Percentiles rank a stretch among this genome's conserved stretches.
These are phyloP conservation scores for Coccinonectria pachysandricola DNA, from an alignment of 2,329 filamentous ascomycete species.

Conservation along the genomic window DNA sequence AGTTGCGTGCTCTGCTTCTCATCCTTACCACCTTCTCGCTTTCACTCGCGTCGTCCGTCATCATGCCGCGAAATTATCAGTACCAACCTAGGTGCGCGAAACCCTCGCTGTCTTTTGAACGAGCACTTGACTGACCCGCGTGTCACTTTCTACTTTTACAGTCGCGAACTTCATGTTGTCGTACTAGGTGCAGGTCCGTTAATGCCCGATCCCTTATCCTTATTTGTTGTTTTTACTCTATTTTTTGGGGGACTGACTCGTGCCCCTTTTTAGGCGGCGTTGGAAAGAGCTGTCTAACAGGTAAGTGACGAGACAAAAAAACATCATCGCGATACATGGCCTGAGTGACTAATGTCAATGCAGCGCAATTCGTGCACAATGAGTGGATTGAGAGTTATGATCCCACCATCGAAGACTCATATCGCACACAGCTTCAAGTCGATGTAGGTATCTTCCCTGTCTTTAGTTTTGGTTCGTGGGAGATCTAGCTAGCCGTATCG, in stretches of 20 bases:
- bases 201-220: constrained; percentile 6
- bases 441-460: constrained; percentile 54
- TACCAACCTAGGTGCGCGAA: constrained; percentile 17
- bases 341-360: constrained; percentile 14
- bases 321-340: too few relatives aligned
- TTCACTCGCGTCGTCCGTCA: constrained; percentile 5
- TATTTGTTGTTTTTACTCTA: too few relatives aligned
- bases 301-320: too few relatives aligned
- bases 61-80: constrained; percentile 20
- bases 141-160: constrained; percentile 22
- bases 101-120: not conserved
- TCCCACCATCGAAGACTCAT: constrained; percentile 69
- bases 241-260: too few relatives aligned
- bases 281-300: constrained; percentile 85
- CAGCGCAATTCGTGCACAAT: constrained; percentile 87
- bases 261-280: constrained; percentile 56
- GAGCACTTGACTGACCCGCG: not conserved
- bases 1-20: constrained; percentile 3
- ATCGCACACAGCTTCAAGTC: constrained; percentile 65
- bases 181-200: constrained; percentile 66
- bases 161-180: constrained; percentile 73
- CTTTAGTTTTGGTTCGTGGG: too few relatives aligned
- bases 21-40: constrained; percentile 4
- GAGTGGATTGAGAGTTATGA: constrained; percentile 88
- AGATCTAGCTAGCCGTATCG: too few relatives aligned